Percentiles rank a stretch among this genome's conserved stretches.
These are phyloP conservation scores for Penicillium freii DNA, from an alignment of 2,329 filamentous ascomycete species.

Conservation along the genomic window DNA sequence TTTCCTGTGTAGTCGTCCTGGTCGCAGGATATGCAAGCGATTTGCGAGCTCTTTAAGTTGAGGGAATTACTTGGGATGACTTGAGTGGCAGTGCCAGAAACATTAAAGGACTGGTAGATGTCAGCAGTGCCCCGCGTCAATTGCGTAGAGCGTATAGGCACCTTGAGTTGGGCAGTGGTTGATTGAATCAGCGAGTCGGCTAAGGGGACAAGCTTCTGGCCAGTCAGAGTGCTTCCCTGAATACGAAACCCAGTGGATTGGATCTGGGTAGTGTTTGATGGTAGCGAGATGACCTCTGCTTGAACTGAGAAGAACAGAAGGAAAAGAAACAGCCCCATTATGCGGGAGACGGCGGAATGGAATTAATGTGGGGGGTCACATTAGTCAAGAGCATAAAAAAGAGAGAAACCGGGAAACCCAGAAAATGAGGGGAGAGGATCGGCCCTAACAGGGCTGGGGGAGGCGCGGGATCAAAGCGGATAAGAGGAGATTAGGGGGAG, in stretches of 20 bases:
- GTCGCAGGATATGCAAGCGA: constrained; percentile 46
- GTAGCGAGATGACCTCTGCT: constrained; percentile 24
- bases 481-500: constrained; percentile 7
- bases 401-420: constrained; percentile 19
- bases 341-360: constrained; percentile 10
- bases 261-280: constrained; percentile 30
- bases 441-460: constrained; percentile 11
- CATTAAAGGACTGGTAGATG: constrained; percentile 26
- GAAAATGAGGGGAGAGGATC: constrained; percentile 26
- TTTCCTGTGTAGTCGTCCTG: constrained; percentile 40
- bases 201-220: constrained; percentile 27
- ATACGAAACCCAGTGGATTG: constrained; percentile 25
- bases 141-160: constrained; percentile 8
- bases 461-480: constrained; percentile 21
- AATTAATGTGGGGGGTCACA: constrained; percentile 16
- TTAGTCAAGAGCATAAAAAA: constrained; percentile 21
- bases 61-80: constrained; percentile 32
- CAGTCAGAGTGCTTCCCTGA: constrained; percentile 22
- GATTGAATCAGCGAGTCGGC: constrained; percentile 24
- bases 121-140: constrained; percentile 1
- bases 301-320: constrained; percentile 15
- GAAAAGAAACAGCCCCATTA: constrained; percentile 16
- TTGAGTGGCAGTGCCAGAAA: constrained; percentile 29
- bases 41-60: constrained; percentile 26
- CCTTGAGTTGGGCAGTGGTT: constrained; percentile 21